phyloP scores from a whole-genome alignment of 768 basidiomycete species.

The Boletales sp. region DNA sequence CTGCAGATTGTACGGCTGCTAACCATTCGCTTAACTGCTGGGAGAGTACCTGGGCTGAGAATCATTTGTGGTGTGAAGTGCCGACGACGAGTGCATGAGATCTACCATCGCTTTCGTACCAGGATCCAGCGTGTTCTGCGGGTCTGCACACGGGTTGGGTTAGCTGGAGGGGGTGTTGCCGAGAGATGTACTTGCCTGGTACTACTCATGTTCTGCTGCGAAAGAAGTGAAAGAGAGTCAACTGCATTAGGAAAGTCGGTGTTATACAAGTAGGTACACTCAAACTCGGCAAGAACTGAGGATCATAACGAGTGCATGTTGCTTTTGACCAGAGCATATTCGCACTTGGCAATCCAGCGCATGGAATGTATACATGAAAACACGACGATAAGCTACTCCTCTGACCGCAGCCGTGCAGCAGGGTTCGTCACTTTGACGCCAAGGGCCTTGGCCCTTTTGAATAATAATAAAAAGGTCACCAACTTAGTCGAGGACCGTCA shows the following conservation, averaged over 20 bases:
- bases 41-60: slow-evolving; percentile 53
- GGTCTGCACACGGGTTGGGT: slow-evolving; percentile 31
- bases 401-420: slow-evolving; percentile 88
- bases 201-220: slow-evolving; percentile 19
- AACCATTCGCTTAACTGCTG: slow-evolving; percentile 65
- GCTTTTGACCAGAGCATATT: slow-evolving; percentile 39
- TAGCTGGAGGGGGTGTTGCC: not conserved
- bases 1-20: slow-evolving; percentile 46
- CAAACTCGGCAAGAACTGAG: not conserved
- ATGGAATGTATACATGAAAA: slow-evolving; percentile 46
- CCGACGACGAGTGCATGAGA: slow-evolving; percentile 14
- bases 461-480: slow-evolving; percentile 4
- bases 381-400: slow-evolving; percentile 62
- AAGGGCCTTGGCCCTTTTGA: slow-evolving; percentile 70
- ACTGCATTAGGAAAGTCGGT: slow-evolving; percentile 25
- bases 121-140: slow-evolving; percentile 85
- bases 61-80: slow-evolving; percentile 11
- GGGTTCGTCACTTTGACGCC: slow-evolving; percentile 94
- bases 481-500: not conserved
- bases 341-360: slow-evolving; percentile 36
- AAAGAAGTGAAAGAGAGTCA: slow-evolving; percentile 14
- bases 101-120: slow-evolving; percentile 78
- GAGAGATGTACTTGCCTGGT: slow-evolving; percentile 23
- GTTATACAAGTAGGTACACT: not conserved
- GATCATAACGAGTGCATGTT: slow-evolving; percentile 12